Evolutionary conservation across 352 stramenopile genomes (phyloP), one percentile per base, ranked within the genome.

Genomic region (Pythium insidiosum): DNA sequence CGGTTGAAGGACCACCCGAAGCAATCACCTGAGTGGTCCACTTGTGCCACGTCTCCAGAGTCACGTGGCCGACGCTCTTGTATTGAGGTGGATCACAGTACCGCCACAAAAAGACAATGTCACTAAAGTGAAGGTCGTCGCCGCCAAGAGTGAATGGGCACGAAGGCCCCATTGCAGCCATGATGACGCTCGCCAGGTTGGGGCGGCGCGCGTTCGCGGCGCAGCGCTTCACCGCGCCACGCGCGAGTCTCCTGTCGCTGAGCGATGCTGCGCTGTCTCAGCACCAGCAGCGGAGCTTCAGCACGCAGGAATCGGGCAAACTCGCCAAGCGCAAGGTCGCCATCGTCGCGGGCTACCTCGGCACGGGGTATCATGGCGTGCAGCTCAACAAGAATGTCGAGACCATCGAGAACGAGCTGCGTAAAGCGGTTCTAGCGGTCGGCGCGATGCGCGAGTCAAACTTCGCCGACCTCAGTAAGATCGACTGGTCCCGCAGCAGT

Each of bases 361-460:
- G 86, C 46, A 86, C 66, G 18, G 66, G 69, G 38, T 94, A 89
- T 63, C 65, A 62, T 38, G 75, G 75, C 22, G 66, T 91, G 45
- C 79, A 91, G 61, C 56, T 91, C 19, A 88, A 88, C 55, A 64
- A 84, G 20, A 53, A 83, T 50, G 80, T 95, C 6, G 45, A 63
- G 15, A 95, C 86, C 16, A 88, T 96, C 40, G 86, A 96, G 58
- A 52, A 84, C 39, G 77, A 84, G 43, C 49, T 96, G 21, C 84
- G 84, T 15, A 40, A 58, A 12, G 86, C 84, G 21, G 77, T 96
- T 22, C 83, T 92, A 23, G 26, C 83, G 12, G 71, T 66, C 1
- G 86, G 86, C 16, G 77, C 77, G 44, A 94, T 96, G 56, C 75
- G 74, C 29, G 79, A 92, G 52, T 92, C 75, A 31, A 95, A 95